A percentile compares a stretch with the other conserved stretches of the same genome.
These are phyloP conservation scores for Mesostigma viride DNA, from an alignment of 139 green algal genomes.

Conservation along the genomic window DNA sequence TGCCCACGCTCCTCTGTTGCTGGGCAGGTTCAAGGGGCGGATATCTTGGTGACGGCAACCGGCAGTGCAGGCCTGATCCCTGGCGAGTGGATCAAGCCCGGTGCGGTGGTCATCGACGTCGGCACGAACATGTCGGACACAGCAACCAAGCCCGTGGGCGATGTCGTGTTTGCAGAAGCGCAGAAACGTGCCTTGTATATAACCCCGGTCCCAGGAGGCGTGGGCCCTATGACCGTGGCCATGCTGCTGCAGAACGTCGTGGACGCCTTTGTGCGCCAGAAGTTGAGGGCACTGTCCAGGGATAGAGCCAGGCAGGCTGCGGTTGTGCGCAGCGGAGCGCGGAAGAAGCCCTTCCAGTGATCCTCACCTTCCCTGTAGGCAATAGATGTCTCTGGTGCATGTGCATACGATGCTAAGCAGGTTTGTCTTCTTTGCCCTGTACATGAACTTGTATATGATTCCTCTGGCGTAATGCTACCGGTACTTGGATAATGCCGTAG, in stretches of 20 bases:
- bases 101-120: slow-evolving; percentile 83
- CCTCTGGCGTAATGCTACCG: too few species aligned
- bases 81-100: slow-evolving; percentile 82
- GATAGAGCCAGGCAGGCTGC: too few species aligned
- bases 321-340: too few species aligned
- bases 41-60: slow-evolving; percentile 31
- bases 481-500: too few species aligned
- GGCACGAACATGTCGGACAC: slow-evolving; percentile 75
- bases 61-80: slow-evolving; percentile 21
- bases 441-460: too few species aligned
- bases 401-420: too few species aligned
- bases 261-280: too few species aligned
- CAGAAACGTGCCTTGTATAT: slow-evolving; percentile 52
- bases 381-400: too few species aligned
- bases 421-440: too few species aligned
- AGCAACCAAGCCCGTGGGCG: slow-evolving; percentile 62
- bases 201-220: slow-evolving; percentile 74
- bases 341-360: too few species aligned
- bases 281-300: too few species aligned
- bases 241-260: slow-evolving; percentile 68
- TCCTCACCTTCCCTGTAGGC: too few species aligned
- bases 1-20: neutral
- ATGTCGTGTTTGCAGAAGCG: slow-evolving; percentile 61
- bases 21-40: slow-evolving; percentile 3
- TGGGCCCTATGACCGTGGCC: slow-evolving; percentile 90